Base-by-base conservation (phyloP, 164 flowering plant species). In the Macadamia integrifolia region DNA sequence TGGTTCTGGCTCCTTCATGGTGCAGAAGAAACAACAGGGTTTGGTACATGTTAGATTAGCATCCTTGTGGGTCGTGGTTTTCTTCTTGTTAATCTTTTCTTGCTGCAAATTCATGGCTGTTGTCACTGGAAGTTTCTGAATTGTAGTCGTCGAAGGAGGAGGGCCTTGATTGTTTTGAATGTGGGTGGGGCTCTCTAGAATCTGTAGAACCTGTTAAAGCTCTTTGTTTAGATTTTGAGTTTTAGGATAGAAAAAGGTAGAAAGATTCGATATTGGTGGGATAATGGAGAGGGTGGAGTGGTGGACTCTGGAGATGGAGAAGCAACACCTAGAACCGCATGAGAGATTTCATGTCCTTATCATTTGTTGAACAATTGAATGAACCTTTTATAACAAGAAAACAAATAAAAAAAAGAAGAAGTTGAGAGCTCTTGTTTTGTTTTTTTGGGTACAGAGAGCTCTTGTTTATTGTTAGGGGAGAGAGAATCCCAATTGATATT, bases 1-100 rank as follows among this genome's bases (percentile, higher is more conserved):
- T 50, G 83, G 71, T 69, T 86, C 74, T 61, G 77, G 65, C 44
- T 92, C 91, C 65, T 81, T 75, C 88, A 88, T 81, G 75, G 72
- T 65, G 74, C 98, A 88, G 74, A 90, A 92, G 86, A 92, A 88
- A 66, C 98, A 92, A 46, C 50, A 55, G 0, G 80, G 79, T 14
- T 74, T 78, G 13, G 69, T 35, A 72, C 87, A 85, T 4, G 69
- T 18, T 52, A 18, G 5, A 35, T 60, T 59, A 67, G 53, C 42
- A 15, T 28, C 18, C 35, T 31, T 67, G 50, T 8, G 6, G 65
- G 18, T 11, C 66, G 71, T 49, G 3, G 17, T 50, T 5, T 42
- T 9, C 40, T 59, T 75, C 44, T 66, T 71, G 40, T 68, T 58
- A 3, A 58, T 63, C 49, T 23, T 79, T 58, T 66, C 69, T 70